Percentiles rank a stretch among this genome's conserved stretches.
Evolutionary conservation across 306 rosid species (phyloP).

Genomic region (Alnus glutinosa): DNA sequence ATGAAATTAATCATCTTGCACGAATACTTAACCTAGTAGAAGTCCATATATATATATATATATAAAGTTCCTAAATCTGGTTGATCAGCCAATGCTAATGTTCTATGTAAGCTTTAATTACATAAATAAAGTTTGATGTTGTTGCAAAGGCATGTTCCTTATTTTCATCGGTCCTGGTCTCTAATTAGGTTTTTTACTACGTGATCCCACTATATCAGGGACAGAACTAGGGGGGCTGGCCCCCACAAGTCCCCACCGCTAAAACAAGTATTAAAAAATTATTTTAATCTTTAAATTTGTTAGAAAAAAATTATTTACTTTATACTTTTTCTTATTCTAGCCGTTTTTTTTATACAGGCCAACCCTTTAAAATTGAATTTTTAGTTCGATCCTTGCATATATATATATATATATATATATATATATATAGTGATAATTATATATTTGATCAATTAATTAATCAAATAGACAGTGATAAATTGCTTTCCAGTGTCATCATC

Average conservation of each 20-base stretch:
- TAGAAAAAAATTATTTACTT: no score
- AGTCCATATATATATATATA: not conserved
- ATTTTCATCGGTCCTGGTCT: not conserved
- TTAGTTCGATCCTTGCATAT: no score
- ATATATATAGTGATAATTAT: no score
- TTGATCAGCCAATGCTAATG: not conserved
- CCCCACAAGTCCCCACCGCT: no score
- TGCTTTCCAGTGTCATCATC: slow-evolving; percentile 17
- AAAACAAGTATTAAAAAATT: no score
- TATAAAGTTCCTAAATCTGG: not conserved
- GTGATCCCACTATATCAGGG: slow-evolving; percentile 36
- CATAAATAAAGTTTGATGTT: not conserved
- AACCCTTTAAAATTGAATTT: no score
- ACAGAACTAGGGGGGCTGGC: no score
- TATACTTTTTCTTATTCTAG: no score
- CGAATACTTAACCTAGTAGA: not conserved
- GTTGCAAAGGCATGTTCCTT: not conserved
- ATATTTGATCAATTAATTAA: not conserved
- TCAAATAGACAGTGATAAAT: slow-evolving; percentile 12
- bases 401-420: no score
- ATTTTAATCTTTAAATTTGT: no score
- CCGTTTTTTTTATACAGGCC: no score
- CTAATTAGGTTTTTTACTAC: slow-evolving; percentile 18
- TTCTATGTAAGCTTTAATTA: not conserved
- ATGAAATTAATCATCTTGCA: not conserved